These are phyloP conservation scores for Entomophthora muscae DNA, from an alignment of 371 early-diverging fungal species.

Conservation along the genomic window DNA sequence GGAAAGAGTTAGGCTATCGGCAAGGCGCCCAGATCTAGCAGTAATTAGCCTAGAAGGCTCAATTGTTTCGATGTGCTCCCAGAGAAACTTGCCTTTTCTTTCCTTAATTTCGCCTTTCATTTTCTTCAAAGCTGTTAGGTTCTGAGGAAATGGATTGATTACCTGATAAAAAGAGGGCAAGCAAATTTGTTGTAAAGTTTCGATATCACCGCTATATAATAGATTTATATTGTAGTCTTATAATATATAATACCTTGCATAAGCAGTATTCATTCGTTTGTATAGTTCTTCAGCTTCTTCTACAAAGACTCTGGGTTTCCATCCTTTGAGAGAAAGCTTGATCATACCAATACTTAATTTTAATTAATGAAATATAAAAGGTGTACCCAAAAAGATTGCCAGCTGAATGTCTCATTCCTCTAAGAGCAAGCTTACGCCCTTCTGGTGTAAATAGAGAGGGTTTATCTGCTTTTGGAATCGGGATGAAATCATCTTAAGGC, in stretches of 20 bases:
- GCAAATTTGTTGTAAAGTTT: conserved; percentile 6
- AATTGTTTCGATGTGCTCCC: conserved; percentile 37
- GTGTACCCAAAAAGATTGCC: conserved; percentile 1
- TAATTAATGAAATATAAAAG: background rate
- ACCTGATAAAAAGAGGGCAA: conserved; percentile 1
- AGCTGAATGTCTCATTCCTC: background rate
- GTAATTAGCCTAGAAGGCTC: conserved; percentile 41
- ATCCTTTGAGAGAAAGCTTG: conserved; percentile 7
- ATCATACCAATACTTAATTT: conserved; percentile 8
- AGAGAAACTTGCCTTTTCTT: conserved; percentile 38
- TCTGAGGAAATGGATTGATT: background rate
- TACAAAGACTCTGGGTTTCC: conserved; percentile 10
- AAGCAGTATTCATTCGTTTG: conserved; percentile 8
- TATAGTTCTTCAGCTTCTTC: conserved; percentile 10
- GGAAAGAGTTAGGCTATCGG: conserved; percentile 18
- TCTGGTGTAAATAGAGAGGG: conserved; percentile 4
- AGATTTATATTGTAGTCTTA: background rate
- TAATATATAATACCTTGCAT: conserved; percentile 9
- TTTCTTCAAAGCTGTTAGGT: conserved; percentile 13
- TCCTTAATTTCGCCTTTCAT: conserved; percentile 45
- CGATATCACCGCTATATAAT: conserved; percentile 5
- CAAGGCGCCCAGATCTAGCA: conserved; percentile 33
- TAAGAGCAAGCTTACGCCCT: conserved; percentile 3
- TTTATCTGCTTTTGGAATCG: background rate
- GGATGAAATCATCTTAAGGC: conserved; percentile 3